phyloP scores from a whole-genome alignment of 257 asterid genomes.

The Solanum habrochaites region DNA sequence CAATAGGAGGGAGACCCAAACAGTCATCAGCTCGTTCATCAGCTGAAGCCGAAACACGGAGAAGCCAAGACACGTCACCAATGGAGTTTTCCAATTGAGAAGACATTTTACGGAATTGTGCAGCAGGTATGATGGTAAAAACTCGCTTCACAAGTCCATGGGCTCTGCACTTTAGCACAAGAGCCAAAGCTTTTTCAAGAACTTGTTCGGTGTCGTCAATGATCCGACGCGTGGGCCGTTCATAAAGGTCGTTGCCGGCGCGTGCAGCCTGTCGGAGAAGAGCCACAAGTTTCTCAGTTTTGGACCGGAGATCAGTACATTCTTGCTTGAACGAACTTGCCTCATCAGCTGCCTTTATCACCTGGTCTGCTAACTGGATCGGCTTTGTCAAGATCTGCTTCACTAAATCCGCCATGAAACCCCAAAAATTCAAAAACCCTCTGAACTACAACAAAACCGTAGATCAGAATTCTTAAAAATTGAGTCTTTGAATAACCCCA shows the following conservation, averaged over 20 bases:
- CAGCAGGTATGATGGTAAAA: constrained; percentile 59
- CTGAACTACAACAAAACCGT: background rate
- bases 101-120: constrained; percentile 60
- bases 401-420: constrained; percentile 51
- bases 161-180: constrained; percentile 53
- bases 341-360: constrained; percentile 49
- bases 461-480: background rate
- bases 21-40: constrained; percentile 50
- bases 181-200: constrained; percentile 37
- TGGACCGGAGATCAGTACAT: constrained; percentile 51
- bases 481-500: background rate
- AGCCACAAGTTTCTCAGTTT: constrained; percentile 50
- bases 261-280: constrained; percentile 80
- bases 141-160: constrained; percentile 60
- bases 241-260: constrained; percentile 60
- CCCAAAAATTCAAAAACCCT: background rate
- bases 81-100: constrained; percentile 60
- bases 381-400: constrained; percentile 60
- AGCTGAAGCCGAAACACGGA: constrained; percentile 65
- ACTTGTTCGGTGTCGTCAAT: constrained; percentile 64
- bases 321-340: constrained; percentile 59
- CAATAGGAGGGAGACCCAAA: constrained; percentile 72
- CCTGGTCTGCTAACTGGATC: constrained; percentile 53
- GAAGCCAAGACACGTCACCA: constrained; percentile 75
- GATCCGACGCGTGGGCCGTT: constrained; percentile 69